A percentile compares a stretch with the other conserved stretches of the same genome.
Evolutionary conservation across 2,329 filamentous ascomycete genomes (phyloP).

Genomic region (Penicillium sp.): DNA sequence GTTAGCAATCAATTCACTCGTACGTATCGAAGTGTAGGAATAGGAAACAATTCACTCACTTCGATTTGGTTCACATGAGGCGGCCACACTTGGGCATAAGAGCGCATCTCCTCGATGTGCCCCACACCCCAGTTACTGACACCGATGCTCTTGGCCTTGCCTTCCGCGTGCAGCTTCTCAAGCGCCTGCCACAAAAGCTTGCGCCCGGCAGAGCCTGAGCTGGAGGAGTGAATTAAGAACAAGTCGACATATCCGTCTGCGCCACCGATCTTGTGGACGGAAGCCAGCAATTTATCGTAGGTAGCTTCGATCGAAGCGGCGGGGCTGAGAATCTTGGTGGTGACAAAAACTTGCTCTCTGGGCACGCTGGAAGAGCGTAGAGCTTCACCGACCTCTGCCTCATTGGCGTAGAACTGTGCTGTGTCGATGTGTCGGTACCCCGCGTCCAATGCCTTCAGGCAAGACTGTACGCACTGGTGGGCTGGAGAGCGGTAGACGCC

Average conservation of each 20-base stretch:
- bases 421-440: slow-evolving; percentile 58
- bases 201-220: slow-evolving; percentile 54
- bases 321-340: slow-evolving; percentile 65
- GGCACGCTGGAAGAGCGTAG: slow-evolving; percentile 57
- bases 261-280: slow-evolving; percentile 61
- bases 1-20: slow-evolving; percentile 12
- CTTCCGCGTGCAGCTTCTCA: slow-evolving; percentile 60
- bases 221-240: slow-evolving; percentile 67
- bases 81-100: slow-evolving; percentile 64
- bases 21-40: neutral
- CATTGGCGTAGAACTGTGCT: slow-evolving; percentile 70
- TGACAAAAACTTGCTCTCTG: slow-evolving; percentile 61
- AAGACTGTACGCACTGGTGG: slow-evolving; percentile 57
- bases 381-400: slow-evolving; percentile 64
- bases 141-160: slow-evolving; percentile 64
- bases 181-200: slow-evolving; percentile 66
- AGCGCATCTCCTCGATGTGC: slow-evolving; percentile 67
- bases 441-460: slow-evolving; percentile 53
- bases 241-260: slow-evolving; percentile 66
- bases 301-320: slow-evolving; percentile 56
- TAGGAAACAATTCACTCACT: slow-evolving; percentile 45
- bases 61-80: slow-evolving; percentile 74
- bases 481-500: slow-evolving; percentile 65
- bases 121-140: slow-evolving; percentile 70
- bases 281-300: slow-evolving; percentile 60